Base-by-base conservation (phyloP, 495 filamentous ascomycete genomes). In the Darksidea phi region DNA sequence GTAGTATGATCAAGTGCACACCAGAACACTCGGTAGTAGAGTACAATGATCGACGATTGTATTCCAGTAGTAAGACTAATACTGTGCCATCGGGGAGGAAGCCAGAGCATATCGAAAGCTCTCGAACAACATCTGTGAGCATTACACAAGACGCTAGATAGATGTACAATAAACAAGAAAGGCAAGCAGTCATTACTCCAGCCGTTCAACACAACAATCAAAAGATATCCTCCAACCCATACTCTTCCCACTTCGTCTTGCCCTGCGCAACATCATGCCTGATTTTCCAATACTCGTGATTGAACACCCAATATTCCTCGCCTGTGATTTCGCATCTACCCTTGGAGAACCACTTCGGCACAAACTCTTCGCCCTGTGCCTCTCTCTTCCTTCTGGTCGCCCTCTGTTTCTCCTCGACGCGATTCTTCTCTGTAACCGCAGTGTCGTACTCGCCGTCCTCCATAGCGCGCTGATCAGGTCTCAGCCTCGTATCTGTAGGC, bases 401-500 rank as follows among this genome's bases (percentile, higher is more conserved):
- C 55, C 94, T 77, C 79, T 98, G 94, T 65, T 86, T 94, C 79
- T 97, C 91, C 75, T 98, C 94, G 0, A 98, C 82, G 10, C 95
- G 82, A 68, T 95, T 93, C 81, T 98, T 98, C 79, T 98, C 94
- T 20, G 79, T 80, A 0, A 94, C 95, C 10, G 94, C 94, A 47
- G 95, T 76, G 67, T 96, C 91, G 67, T 98, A 98, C 72, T 91
- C 84, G 8, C 95, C 94, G 54, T 96, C 91, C 72, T 98, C 94
- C 94, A 98, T 98, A 0, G 94, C 94, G n/a, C 95, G 82, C 76
- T 98, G 94, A 71, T 98, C 94, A 0, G 94, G 95, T 17, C 94
- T 80, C 37, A 95, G 77, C 13, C 94, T 80, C 7, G 93, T 94
- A 71, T 98, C 94, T 0, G 94, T 98, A 5, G 95, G 95, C 36